phyloP scores from a whole-genome alignment of 805 yeast genomes.

The Starmerella floris region DNA sequence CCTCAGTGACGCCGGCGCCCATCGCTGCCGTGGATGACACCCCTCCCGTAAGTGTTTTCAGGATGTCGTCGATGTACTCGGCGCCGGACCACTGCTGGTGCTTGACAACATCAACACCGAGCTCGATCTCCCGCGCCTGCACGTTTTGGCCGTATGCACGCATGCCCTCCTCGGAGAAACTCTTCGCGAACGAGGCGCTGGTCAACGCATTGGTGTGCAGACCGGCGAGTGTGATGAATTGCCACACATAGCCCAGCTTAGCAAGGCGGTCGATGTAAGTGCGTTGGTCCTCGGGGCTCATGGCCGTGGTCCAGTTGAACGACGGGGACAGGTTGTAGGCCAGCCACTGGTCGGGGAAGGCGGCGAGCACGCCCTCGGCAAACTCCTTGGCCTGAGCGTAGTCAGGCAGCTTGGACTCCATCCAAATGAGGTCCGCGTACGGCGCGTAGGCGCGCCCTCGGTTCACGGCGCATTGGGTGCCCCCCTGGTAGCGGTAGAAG shows the following conservation, averaged over 20 bases:
- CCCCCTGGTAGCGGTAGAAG: slow-evolving; percentile 89
- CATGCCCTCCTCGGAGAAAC: slow-evolving; percentile 76
- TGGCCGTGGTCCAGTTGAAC: slow-evolving; percentile 94
- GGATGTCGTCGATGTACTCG: slow-evolving; percentile 80
- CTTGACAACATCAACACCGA: slow-evolving; percentile 87
- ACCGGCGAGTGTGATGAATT: slow-evolving; percentile 93
- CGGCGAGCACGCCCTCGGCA: slow-evolving; percentile 75
- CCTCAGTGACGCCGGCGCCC: slow-evolving; percentile 98
- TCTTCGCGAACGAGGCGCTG: slow-evolving; percentile 67
- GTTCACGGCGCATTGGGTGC: slow-evolving; percentile 94
- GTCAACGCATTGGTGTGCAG: slow-evolving; percentile 92
- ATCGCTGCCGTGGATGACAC: slow-evolving; percentile 91
- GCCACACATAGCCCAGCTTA: slow-evolving; percentile 90
- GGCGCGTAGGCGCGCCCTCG: slow-evolving; percentile 93
- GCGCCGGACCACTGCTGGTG: slow-evolving; percentile 99
- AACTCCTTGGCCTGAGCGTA: slow-evolving; percentile 87
- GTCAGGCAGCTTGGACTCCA: slow-evolving; percentile 95
- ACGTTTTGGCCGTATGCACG: slow-evolving; percentile 83
- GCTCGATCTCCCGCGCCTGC: slow-evolving; percentile 77
- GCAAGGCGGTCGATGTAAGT: slow-evolving; percentile 80
- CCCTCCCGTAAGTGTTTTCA: slow-evolving; percentile 88
- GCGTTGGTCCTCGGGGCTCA: slow-evolving; percentile 75
- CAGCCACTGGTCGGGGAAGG: slow-evolving; percentile 83
- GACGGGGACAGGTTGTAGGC: slow-evolving; percentile 95
- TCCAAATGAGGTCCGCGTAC: slow-evolving; percentile 91